These are phyloP conservation scores for Penicillium concentricum DNA, from an alignment of 2,329 filamentous ascomycete species.

Conservation along the genomic window DNA sequence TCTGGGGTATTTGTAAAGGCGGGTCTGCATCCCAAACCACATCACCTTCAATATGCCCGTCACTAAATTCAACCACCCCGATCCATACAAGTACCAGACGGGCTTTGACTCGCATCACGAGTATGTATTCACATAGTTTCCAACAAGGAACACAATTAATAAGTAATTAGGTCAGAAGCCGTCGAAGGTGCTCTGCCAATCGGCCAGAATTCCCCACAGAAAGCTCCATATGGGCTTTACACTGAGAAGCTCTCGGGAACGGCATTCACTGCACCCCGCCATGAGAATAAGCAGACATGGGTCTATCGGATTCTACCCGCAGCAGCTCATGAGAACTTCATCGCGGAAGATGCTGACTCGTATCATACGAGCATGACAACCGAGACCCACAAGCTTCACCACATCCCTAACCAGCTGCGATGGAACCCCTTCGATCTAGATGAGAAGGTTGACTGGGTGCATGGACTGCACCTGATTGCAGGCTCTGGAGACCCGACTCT, in stretches of 20 bases:
- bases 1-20: neutral
- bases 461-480: slow-evolving; percentile 69
- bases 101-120: slow-evolving; percentile 77
- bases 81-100: slow-evolving; percentile 74
- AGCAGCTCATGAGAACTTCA: slow-evolving; percentile 56
- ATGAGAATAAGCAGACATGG: slow-evolving; percentile 70
- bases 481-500: slow-evolving; percentile 76
- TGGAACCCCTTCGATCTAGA: slow-evolving; percentile 79
- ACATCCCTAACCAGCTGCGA: slow-evolving; percentile 77
- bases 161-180: slow-evolving; percentile 65
- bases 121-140: slow-evolving; percentile 48
- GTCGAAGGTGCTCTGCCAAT: slow-evolving; percentile 71
- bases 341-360: slow-evolving; percentile 44
- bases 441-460: slow-evolving; percentile 66
- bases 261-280: slow-evolving; percentile 67
- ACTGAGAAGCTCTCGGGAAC: slow-evolving; percentile 76
- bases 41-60: slow-evolving; percentile 55
- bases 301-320: slow-evolving; percentile 69
- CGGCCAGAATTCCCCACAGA: slow-evolving; percentile 79
- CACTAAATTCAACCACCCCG: slow-evolving; percentile 61
- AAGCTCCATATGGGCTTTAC: slow-evolving; percentile 74
- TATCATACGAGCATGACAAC: slow-evolving; percentile 47
- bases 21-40: neutral
- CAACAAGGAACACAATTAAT: neutral
- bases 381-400: slow-evolving; percentile 58